Percentiles rank a stretch among this genome's conserved stretches.
phyloP scores from a whole-genome alignment of 768 basidiomycete genomes.

The Amylocystis lapponica region DNA sequence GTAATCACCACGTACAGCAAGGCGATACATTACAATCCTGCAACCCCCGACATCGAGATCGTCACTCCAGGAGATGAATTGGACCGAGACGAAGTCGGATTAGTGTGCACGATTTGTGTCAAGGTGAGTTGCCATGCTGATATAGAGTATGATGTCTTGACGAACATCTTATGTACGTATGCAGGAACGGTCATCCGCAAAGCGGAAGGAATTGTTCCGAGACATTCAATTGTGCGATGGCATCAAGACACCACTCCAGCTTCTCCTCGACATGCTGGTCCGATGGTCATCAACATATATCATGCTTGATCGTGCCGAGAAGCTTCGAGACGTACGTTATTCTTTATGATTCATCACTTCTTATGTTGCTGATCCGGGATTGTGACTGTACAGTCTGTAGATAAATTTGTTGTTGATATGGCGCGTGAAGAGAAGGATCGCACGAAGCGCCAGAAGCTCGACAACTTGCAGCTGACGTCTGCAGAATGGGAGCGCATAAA shows the following conservation, averaged over 20 bases:
- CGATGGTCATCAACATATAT: conserved; percentile 29
- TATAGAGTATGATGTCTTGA: neutral
- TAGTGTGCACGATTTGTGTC: conserved; percentile 21
- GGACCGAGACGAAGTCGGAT: conserved; percentile 20
- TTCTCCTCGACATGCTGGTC: conserved; percentile 25
- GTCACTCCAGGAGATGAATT: neutral
- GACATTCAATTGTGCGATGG: conserved; percentile 10
- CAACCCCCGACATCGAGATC: conserved; percentile 12
- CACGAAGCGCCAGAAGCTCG: conserved; percentile 11
- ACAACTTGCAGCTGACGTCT: conserved; percentile 9
- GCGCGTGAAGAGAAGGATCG: conserved; percentile 12
- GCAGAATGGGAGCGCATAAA: conserved; percentile 21
- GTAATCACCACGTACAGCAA: conserved; percentile 21
- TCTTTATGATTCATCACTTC: neutral
- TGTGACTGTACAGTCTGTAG: conserved; percentile 12
- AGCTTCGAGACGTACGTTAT: too few species aligned
- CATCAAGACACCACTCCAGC: conserved; percentile 2
- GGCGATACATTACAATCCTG: conserved; percentile 20
- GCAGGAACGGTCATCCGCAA: conserved; percentile 22
- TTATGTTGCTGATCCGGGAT: neutral
- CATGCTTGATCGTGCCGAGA: conserved; percentile 22
- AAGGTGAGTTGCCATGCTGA: conserved; percentile 16
- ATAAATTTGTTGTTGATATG: conserved; percentile 22
- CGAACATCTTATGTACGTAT: neutral
- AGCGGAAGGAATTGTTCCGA: conserved; percentile 21